Percentiles rank a stretch among this genome's conserved stretches.
Evolutionary conservation across 2,329 filamentous ascomycete species (phyloP).

Genomic region (Verticillium nubilum): DNA sequence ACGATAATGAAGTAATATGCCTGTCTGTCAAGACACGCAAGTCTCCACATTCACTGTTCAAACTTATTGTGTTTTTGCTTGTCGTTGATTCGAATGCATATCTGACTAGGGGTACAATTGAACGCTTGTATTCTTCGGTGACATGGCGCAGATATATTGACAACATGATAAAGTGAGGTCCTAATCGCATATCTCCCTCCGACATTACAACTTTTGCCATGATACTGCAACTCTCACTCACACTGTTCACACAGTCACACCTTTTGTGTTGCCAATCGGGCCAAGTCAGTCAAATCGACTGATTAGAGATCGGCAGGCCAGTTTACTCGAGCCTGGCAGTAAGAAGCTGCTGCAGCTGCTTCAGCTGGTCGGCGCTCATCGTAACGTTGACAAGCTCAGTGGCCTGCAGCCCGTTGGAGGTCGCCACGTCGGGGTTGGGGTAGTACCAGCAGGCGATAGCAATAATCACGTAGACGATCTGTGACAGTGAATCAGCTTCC

Average conservation of each 20-base stretch:
- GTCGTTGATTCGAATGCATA: neutral
- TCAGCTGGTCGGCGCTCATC: constrained; percentile 22
- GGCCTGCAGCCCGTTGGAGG: constrained; percentile 22
- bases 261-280: no score
- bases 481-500: neutral
- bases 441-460: constrained; percentile 40
- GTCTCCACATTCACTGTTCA: neutral
- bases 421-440: constrained; percentile 32
- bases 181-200: no score
- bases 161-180: no score
- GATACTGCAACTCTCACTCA: no score
- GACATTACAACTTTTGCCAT: no score
- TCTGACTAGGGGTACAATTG: no score
- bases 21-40: neutral
- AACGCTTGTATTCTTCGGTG: no score
- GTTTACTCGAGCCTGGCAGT: neutral
- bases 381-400: constrained; percentile 18
- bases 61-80: no score
- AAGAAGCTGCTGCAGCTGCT: constrained; percentile 20
- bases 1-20: neutral
- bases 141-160: no score
- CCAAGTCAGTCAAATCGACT: neutral
- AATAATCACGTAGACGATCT: constrained; percentile 37
- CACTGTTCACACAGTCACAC: neutral
- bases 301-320: no score